A percentile compares a stretch with the other conserved stretches of the same genome.
These are phyloP conservation scores for Exophiala bonariae DNA, from an alignment of 2,329 filamentous ascomycete species.

Conservation along the genomic window DNA sequence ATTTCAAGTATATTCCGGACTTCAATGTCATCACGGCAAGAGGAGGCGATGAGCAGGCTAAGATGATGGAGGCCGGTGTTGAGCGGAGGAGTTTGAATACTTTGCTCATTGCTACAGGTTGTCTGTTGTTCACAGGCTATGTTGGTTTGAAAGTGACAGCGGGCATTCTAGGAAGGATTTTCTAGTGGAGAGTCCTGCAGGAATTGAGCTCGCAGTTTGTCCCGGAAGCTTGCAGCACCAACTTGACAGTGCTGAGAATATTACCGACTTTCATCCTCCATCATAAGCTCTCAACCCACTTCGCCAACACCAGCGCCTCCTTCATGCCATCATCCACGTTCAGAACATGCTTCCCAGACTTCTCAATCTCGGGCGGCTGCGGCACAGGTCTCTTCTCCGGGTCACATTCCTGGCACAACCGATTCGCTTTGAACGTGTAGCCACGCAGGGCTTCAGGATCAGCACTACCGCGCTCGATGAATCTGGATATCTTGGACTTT, in stretches of 20 bases:
- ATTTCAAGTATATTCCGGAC: constrained; percentile 69
- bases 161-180: constrained; percentile 12
- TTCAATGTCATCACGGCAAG: constrained; percentile 47
- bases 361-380: background rate
- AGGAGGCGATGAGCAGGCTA: constrained; percentile 40
- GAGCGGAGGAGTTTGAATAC: constrained; percentile 26
- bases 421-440: constrained; percentile 6
- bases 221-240: no score
- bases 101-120: constrained; percentile 20
- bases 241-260: no score
- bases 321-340: constrained; percentile 6
- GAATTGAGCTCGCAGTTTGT: no score
- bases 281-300: constrained; percentile 6
- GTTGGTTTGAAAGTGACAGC: constrained; percentile 14
- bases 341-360: constrained; percentile 4
- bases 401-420: constrained; percentile 8
- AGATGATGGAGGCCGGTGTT: constrained; percentile 24
- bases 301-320: background rate
- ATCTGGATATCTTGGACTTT: background rate
- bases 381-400: background rate
- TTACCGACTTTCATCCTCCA: background rate
- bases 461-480: background rate
- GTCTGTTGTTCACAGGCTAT: constrained; percentile 12
- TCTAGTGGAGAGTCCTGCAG: background rate
- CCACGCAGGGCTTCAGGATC: constrained; percentile 1